Base-by-base conservation (phyloP, 805 yeast genomes). In the Scheffersomyces stipitis region DNA sequence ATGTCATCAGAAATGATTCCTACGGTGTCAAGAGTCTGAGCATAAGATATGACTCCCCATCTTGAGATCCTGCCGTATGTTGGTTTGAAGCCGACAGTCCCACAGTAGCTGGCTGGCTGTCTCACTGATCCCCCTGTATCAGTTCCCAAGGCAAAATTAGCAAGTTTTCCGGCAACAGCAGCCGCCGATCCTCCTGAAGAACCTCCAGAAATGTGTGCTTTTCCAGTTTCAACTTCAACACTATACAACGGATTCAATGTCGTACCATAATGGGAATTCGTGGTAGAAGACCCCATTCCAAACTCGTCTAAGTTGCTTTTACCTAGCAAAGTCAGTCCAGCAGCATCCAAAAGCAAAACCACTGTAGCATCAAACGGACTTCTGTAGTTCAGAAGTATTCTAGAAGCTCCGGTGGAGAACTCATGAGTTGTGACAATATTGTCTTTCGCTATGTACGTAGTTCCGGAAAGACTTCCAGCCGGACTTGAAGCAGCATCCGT, bases 61-160 rank as follows among this genome's bases (percentile, higher is more conserved):
- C 99, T 68, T 0, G 97, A 89, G 2, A 93, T 66, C 26, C 96
- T 71, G 0, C 99, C 99, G 58, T 93, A 93, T 0, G 93, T 74
- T 1, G 99, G 99, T 58, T 93, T 93, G 65, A 88, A 88, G 1
- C 99, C 99, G 20, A 78, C 64, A 0, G 84, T 73, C 1, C 90
- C 86, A 47, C 91, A 82, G 57, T 83, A 88, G 14, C 95, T 82
- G 1, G 96, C 95, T 0, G 99, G 99, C 15, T 87, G 66, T 42
- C 99, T 72, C 0, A 93, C 87, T 0, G 97, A 88, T 0, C 99
- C 99, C 4, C 99, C 99, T 0, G 99, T 93, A 52, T 93, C 99
- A 1, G 98, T 86, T 0, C 99, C 99, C 26, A 93, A 60, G 1
- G 95, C 76, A 49, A 86, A 80, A 54, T 83, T 87, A 23, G 80